Evolutionary conservation across 805 yeast genomes (phyloP), one percentile per base, ranked within the genome.

Genomic region (Hanseniaspora valbyensis): DNA sequence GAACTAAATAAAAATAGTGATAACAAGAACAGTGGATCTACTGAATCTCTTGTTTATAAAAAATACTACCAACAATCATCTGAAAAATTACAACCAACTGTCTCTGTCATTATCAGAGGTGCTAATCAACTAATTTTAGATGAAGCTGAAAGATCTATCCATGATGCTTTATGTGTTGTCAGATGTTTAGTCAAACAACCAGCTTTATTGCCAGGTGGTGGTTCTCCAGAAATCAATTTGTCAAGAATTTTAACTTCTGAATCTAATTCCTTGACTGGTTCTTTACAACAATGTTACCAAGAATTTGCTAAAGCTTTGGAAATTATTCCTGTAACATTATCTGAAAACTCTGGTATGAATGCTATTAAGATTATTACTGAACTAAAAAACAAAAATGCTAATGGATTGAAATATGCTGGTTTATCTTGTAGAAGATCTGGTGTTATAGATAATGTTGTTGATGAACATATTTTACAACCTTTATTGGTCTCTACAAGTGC

Each of bases 161-260:
- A 92, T 62, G 99, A 92, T 67, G 97, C 98, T 0, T 74, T 92
- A 52, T 92, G 99, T 75, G 98, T 90, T 24, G 75, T 88, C 52
- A 77, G 95, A 62, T 87, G 95, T 68, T 72, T 87, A 51, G 95
- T 88, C 25, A 86, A 87, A 63, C 87, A 85, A 64, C 82, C 77
- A 61, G 95, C 95, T 29, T 64, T 83, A 62, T 88, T 92, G 69
- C 96, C 97, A 13, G 99, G 99, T 59, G 99, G 98, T 56, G 98
- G 97, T 60, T 97, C 98, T 5, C 95, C 97, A 42, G 96, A 88
- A 68, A 79, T 88, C 56, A 96, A 89, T 70, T 81, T 86, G 7
- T 78, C 95, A 10, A 77, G 90, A 55, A 76, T 76, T 13, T 69
- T 88, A 57, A 70, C 76, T 58, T 79, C 77, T 57, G 95, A 87